Percentiles rank a stretch among this genome's conserved stretches.
phyloP scores from a whole-genome alignment of 192 early-diverging fungal species.

The Gonapodya sp. region DNA sequence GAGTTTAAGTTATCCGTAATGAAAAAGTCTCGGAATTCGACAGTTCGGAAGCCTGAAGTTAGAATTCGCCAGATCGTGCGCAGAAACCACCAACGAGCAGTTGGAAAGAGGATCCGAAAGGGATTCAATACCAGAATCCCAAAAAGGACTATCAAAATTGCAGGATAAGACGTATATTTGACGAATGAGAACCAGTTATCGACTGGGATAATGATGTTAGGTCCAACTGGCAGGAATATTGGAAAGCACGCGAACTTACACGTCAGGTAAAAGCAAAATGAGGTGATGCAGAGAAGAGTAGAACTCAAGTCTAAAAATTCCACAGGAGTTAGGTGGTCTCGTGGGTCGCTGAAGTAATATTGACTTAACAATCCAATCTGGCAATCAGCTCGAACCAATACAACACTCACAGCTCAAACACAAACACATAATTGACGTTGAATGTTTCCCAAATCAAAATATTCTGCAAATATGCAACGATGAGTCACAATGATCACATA shows the following conservation, averaged over 20 bases:
- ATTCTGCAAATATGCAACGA: too few relatives aligned
- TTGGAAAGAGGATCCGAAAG: neutral
- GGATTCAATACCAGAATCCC: neutral
- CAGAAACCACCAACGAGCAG: constrained; percentile 8
- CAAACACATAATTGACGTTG: neutral
- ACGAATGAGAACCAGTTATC: neutral
- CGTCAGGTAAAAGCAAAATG: neutral
- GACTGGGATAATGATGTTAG: neutral
- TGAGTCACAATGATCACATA: too few relatives aligned
- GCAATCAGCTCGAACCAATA: too few relatives aligned
- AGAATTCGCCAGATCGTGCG: neutral
- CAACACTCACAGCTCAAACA: neutral
- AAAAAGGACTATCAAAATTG: neutral
- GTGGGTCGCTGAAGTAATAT: neutral
- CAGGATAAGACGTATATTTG: neutral
- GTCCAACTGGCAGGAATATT: too few relatives aligned
- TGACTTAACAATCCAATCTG: too few relatives aligned
- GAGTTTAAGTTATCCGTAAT: neutral
- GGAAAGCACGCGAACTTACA: too few relatives aligned
- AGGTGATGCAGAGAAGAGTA: neutral
- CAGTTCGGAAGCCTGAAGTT: neutral
- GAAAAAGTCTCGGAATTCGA: constrained; percentile 9
- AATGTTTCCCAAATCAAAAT: neutral
- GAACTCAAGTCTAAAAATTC: neutral
- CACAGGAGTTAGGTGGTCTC: neutral